Conservation (phyloP, 23 red algal genomes). For the Chondrus crispus region DNA sequence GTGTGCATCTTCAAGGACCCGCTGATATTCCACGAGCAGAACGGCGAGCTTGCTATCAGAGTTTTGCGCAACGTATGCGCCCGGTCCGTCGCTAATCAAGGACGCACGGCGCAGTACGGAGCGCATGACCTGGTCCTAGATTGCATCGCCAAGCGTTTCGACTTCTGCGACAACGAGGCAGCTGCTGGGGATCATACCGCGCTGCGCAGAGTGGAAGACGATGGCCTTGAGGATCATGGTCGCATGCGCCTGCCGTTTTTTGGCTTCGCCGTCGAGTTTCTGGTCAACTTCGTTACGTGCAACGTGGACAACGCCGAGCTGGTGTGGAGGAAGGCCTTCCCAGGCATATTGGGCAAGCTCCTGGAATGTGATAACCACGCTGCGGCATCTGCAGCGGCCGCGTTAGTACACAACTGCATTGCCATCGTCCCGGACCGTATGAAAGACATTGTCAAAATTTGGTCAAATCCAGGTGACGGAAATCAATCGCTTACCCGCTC, state of each 20-base stretch:
- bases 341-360: slow-evolving; percentile 16
- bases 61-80: slow-evolving; percentile 58
- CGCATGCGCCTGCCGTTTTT: slow-evolving; percentile 60
- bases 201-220: neutral
- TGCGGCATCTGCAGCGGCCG: slow-evolving; percentile 41
- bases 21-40: slow-evolving; percentile 32
- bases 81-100: slow-evolving; percentile 18
- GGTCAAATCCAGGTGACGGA: neutral
- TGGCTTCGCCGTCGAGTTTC: slow-evolving; percentile 60
- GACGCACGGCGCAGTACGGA: slow-evolving; percentile 14
- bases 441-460: slow-evolving; percentile 49
- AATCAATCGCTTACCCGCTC: neutral
- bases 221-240: neutral
- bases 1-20: slow-evolving; percentile 51
- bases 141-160: slow-evolving; percentile 1
- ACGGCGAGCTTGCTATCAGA: slow-evolving; percentile 36
- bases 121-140: slow-evolving; percentile 40
- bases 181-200: neutral
- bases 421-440: slow-evolving; percentile 50
- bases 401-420: slow-evolving; percentile 67
- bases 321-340: slow-evolving; percentile 50
- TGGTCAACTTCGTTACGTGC: slow-evolving; percentile 63
- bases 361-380: slow-evolving; percentile 42
- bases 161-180: neutral
- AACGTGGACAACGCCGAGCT: slow-evolving; percentile 56